Evolutionary conservation across 2,329 filamentous ascomycete genomes (phyloP).

Genomic region (Thielaviopsis ethacetica): DNA sequence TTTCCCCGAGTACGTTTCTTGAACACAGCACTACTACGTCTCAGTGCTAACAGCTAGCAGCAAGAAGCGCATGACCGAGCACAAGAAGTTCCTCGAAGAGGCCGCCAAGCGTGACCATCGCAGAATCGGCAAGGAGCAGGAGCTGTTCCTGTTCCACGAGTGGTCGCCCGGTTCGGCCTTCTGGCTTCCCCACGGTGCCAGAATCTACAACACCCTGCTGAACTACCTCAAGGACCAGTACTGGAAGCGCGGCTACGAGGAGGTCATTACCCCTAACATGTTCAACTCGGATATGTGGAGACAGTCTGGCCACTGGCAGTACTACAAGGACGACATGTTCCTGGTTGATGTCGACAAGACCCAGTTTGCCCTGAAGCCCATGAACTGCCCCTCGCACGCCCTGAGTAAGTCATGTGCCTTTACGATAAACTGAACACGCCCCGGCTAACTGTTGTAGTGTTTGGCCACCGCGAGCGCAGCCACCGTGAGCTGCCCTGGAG

Average conservation of each 20-base stretch:
- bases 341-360: conserved; percentile 63
- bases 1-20: conserved; percentile 33
- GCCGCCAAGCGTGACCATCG: conserved; percentile 95
- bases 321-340: conserved; percentile 80
- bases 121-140: conserved; percentile 86
- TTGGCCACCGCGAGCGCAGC: conserved; percentile 13
- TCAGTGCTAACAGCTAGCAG: conserved; percentile 8
- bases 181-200: conserved; percentile 80
- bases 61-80: conserved; percentile 85
- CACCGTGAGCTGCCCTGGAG: conserved; percentile 69
- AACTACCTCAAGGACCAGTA: conserved; percentile 74
- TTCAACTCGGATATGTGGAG: conserved; percentile 91
- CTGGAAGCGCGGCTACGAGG: conserved; percentile 82
- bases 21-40: background rate
- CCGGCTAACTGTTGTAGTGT: conserved; percentile 9
- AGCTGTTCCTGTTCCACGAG: conserved; percentile 94
- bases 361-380: conserved; percentile 63
- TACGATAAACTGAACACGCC: background rate
- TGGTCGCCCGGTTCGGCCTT: conserved; percentile 86
- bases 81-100: conserved; percentile 90
- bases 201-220: conserved; percentile 82
- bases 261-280: conserved; percentile 90
- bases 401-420: conserved; percentile 14
- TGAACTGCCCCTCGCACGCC: conserved; percentile 96
- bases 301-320: conserved; percentile 80